Base-by-base conservation (phyloP, 805 yeast species). In the Yamadazyma ubonensis region DNA sequence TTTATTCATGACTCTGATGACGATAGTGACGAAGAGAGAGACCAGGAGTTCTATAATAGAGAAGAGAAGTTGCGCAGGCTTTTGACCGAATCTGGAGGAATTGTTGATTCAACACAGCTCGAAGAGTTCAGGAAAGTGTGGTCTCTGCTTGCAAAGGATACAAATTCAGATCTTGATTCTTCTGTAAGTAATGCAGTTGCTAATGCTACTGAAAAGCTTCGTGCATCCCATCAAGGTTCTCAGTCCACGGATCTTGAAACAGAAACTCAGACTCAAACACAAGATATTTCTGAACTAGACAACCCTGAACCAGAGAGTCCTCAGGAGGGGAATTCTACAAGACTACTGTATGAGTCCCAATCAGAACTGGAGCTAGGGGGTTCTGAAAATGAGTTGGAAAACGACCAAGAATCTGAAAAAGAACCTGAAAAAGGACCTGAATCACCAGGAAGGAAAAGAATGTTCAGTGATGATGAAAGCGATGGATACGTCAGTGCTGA, bases 1-100 rank as follows among this genome's bases (percentile, higher is more conserved):
- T 74, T 60, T 47, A 73, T 83, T 33, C 65, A 65, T 36, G 82
- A 75, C 38, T 79, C 86, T 2, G 88, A 81, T 53, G 86, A 81
- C 50, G 81, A 73, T 8, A 68, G 76, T 4, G 86, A 81, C 50
- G 78, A 69, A 10, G 86, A 79, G 33, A 65, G 67, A 29, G 77
- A 72, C 37, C 54, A 51, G 2, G 68, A 50, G 21, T 83, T 83
- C 52, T 83, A 75, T 53, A 79, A 59, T 30, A 69, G 76, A 42
- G 90, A 83, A 50, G 65, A 67, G 40, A 58, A 63, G 41, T 61
- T 79, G 32, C 75, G 81, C 33, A 57, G 54, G 22, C 46, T 69
- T 44, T 51, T 69, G 27, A 48, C 44, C 6, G 53, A 52, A 33
- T 52, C 61, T 5, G 75, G 75, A 5, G 73, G 73, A 9, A 61